phyloP scores from a whole-genome alignment of 805 yeast species.

The Saturnispora hagleri region DNA sequence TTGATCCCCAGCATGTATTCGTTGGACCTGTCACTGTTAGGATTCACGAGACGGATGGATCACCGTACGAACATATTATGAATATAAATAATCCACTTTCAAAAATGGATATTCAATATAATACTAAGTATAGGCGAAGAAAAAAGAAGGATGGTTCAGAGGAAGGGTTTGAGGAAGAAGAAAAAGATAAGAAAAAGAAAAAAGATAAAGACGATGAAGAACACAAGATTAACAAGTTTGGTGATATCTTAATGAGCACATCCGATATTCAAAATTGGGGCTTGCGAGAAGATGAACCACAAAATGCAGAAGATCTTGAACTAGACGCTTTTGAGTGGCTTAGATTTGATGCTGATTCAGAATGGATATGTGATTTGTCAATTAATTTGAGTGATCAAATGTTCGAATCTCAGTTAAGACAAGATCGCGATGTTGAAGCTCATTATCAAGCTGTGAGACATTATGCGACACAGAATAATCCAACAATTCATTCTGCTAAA shows the following conservation, averaged over 20 bases:
- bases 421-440: slow-evolving; percentile 94
- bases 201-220: slow-evolving; percentile 21
- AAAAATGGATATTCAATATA: slow-evolving; percentile 87
- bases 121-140: slow-evolving; percentile 81
- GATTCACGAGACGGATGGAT: slow-evolving; percentile 96
- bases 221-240: slow-evolving; percentile 40
- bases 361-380: slow-evolving; percentile 81
- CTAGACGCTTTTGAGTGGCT: slow-evolving; percentile 92
- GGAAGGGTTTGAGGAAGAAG: slow-evolving; percentile 19
- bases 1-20: slow-evolving; percentile 43
- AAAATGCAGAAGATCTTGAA: slow-evolving; percentile 25
- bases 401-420: slow-evolving; percentile 88
- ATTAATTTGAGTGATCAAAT: slow-evolving; percentile 90
- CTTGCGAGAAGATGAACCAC: slow-evolving; percentile 34
- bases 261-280: slow-evolving; percentile 64
- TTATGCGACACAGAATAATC: slow-evolving; percentile 53
- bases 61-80: slow-evolving; percentile 96
- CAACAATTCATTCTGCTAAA: slow-evolving; percentile 61
- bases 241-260: slow-evolving; percentile 61
- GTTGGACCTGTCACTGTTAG: slow-evolving; percentile 95
- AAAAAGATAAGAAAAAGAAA: slow-evolving; percentile 18
- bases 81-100: slow-evolving; percentile 79
- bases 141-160: slow-evolving; percentile 49
- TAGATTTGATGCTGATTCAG: slow-evolving; percentile 94
- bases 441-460: slow-evolving; percentile 75